Conservation (phyloP, 1,139 yeast species). For the Pichia sp. region DNA sequence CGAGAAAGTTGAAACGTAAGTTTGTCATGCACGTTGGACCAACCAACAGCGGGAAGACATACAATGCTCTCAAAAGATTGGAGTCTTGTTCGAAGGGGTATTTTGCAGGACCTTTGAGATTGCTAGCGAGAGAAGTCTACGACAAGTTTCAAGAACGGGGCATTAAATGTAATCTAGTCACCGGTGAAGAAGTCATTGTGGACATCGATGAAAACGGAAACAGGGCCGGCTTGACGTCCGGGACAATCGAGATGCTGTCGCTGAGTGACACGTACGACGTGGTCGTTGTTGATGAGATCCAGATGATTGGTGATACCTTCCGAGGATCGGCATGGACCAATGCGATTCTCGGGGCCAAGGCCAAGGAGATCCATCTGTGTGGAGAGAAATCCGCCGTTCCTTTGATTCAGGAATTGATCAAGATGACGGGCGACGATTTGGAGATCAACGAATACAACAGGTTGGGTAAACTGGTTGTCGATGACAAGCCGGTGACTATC, state of each 20-base stretch:
- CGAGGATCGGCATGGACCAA: conserved; percentile 96
- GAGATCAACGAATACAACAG: conserved; percentile 62
- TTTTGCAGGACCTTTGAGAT: conserved; percentile 89
- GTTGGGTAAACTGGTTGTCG: conserved; percentile 62
- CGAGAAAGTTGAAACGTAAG: conserved; percentile 71
- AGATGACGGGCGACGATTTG: conserved; percentile 73
- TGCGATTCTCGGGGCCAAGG: conserved; percentile 80
- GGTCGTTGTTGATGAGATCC: conserved; percentile 92
- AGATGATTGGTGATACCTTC: conserved; percentile 73
- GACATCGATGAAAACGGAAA: conserved; percentile 63
- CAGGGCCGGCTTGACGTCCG: conserved; percentile 67
- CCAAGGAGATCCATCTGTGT: conserved; percentile 82
- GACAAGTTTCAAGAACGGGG: conserved; percentile 66
- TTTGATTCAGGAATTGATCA: conserved; percentile 47
- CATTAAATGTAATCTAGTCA: conserved; percentile 69
- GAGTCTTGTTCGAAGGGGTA: conserved; percentile 71
- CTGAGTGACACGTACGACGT: conserved; percentile 62
- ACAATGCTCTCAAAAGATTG: conserved; percentile 65
- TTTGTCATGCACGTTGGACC: conserved; percentile 93
- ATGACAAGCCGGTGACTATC: conserved; percentile 29
- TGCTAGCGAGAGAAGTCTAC: conserved; percentile 85
- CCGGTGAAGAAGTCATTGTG: conserved; percentile 88
- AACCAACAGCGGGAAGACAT: conserved; percentile 95
- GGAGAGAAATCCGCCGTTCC: conserved; percentile 85
- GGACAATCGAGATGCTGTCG: conserved; percentile 93